These are phyloP conservation scores for Mortierella antarctica DNA, from an alignment of 192 early-diverging fungal species.

Conservation along the genomic window DNA sequence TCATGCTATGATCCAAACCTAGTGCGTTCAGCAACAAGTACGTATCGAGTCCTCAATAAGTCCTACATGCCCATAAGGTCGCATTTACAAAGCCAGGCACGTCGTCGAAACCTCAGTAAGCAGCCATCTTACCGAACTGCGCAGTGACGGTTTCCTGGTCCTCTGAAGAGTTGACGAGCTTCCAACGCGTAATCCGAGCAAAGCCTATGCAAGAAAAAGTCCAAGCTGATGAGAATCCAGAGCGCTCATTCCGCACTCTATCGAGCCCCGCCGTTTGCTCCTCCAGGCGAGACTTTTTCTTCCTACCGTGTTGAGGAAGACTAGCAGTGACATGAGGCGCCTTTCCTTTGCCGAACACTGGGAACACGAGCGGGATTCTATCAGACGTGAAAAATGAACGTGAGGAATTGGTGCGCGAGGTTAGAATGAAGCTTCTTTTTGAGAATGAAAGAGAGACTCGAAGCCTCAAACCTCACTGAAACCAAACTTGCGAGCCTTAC, in stretches of 20 bases:
- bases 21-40: neutral
- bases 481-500: slow-evolving; percentile 9
- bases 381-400: neutral
- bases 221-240: neutral
- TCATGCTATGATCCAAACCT: slow-evolving; percentile 66
- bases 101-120: too few relatives aligned
- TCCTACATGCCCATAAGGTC: too few relatives aligned
- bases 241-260: neutral
- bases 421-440: too few relatives aligned
- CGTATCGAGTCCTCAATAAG: neutral
- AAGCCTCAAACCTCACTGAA: too few relatives aligned
- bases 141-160: slow-evolving; percentile 20
- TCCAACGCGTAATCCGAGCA: slow-evolving; percentile 37
- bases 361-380: slow-evolving; percentile 78
- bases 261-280: neutral
- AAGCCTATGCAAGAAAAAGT: slow-evolving; percentile 12
- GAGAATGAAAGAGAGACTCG: too few relatives aligned
- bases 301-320: slow-evolving; percentile 77
- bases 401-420: neutral
- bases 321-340: slow-evolving; percentile 49
- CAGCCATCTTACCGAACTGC: slow-evolving; percentile 24
- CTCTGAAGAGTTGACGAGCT: slow-evolving; percentile 37
- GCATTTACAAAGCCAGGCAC: neutral
- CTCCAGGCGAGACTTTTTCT: neutral
- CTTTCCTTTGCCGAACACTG: slow-evolving; percentile 78